phyloP scores from a whole-genome alignment of 2,329 filamentous ascomycete genomes.

The Apiospora hydei region DNA sequence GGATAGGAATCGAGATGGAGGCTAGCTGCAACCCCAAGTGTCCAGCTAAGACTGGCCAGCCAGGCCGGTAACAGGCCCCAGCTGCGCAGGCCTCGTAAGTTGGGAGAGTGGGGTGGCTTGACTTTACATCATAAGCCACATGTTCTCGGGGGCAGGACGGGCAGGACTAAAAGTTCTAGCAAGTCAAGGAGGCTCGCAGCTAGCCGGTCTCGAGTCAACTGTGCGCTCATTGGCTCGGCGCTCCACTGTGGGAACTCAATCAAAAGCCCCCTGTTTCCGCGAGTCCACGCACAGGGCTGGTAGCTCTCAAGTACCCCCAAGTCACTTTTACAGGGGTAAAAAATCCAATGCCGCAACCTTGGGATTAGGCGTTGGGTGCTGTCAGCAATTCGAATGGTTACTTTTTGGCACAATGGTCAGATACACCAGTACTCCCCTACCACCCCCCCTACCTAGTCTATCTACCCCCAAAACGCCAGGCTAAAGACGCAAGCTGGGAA shows the following conservation, averaged over 20 bases:
- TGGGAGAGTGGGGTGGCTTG: constrained; percentile 10
- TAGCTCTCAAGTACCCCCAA: not conserved
- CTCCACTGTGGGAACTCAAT: constrained; percentile 1
- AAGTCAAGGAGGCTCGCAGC: not conserved
- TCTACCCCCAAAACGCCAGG: constrained; percentile 12
- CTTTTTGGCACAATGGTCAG: not conserved
- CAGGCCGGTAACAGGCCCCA: not conserved
- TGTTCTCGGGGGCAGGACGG: not conserved
- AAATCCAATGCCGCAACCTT: not conserved
- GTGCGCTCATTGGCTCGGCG: not conserved
- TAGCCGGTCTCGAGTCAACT: not conserved
- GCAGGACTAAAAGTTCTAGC: not conserved
- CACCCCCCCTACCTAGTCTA: not conserved
- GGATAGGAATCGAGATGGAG: constrained; percentile 14
- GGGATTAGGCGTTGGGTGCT: not conserved
- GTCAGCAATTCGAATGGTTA: not conserved
- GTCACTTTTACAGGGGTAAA: not conserved
- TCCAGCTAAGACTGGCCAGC: constrained; percentile 6
- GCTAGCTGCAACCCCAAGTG: constrained; percentile 20
- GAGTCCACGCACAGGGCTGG: constrained; percentile 6
- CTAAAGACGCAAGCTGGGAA: constrained; percentile 16
- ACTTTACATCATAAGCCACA: constrained; percentile 20
- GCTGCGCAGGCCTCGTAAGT: not conserved
- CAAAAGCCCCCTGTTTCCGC: constrained; percentile 9
- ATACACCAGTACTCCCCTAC: not conserved